Percentiles rank a stretch among this genome's conserved stretches.
These are phyloP conservation scores for Candida boleticola DNA, from an alignment of 805 yeast genomes.

Conservation along the genomic window DNA sequence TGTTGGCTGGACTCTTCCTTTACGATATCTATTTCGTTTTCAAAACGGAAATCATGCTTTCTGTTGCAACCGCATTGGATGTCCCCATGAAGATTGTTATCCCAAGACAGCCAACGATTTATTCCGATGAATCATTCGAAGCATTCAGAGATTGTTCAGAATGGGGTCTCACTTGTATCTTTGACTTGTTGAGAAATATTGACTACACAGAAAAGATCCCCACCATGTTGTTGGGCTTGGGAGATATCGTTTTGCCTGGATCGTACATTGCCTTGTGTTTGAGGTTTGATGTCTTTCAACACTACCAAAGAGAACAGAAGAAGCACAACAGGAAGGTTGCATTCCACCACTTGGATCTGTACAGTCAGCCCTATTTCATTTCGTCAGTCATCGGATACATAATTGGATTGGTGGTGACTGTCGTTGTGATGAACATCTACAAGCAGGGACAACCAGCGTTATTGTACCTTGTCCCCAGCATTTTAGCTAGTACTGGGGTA, in stretches of 20 bases:
- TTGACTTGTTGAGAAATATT: background rate
- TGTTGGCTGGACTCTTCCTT: conserved; percentile 50
- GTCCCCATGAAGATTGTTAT: conserved; percentile 49
- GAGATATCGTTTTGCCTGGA: conserved; percentile 67
- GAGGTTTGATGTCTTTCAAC: conserved; percentile 49
- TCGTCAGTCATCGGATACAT: conserved; percentile 47
- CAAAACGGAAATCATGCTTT: conserved; percentile 57
- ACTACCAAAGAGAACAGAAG: conserved; percentile 9
- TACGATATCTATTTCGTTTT: conserved; percentile 72
- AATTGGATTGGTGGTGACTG: conserved; percentile 44
- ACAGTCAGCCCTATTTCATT: conserved; percentile 46
- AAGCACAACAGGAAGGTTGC: conserved; percentile 18
- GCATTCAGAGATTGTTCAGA: background rate
- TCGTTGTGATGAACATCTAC: conserved; percentile 35
- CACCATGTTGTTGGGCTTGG: conserved; percentile 54
- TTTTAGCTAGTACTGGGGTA: conserved; percentile 27
- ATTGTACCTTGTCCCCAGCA: conserved; percentile 57
- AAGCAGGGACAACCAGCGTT: conserved; percentile 65
- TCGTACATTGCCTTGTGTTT: conserved; percentile 50
- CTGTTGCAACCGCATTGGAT: conserved; percentile 55
- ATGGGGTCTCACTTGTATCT: background rate
- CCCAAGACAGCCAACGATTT: background rate
- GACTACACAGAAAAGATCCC: background rate
- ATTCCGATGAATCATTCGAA: background rate
- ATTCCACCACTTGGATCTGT: conserved; percentile 39